phyloP scores from a whole-genome alignment of 2,329 filamentous ascomycete genomes.

The Verticillium nonalfalfae region DNA sequence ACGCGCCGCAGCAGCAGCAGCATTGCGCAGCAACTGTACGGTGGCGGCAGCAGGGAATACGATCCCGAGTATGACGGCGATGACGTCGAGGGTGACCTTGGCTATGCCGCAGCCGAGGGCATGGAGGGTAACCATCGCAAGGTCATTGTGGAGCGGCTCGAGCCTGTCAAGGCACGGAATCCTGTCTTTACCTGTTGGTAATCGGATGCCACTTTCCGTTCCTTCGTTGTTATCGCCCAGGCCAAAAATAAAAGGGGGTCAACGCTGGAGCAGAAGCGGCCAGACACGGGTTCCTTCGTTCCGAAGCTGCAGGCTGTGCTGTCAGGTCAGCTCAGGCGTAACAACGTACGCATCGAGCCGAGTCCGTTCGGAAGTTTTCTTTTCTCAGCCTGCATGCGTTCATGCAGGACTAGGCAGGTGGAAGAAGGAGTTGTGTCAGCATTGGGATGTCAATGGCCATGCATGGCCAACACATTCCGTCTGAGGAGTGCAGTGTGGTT shows the following conservation, averaged over 20 bases:
- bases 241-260: background rate
- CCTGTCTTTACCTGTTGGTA: conserved; percentile 98
- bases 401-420: background rate
- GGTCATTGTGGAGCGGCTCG: conserved; percentile 93
- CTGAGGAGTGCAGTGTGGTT: background rate
- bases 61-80: conserved; percentile 56
- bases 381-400: background rate
- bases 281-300: background rate
- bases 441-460: background rate
- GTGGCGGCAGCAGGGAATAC: conserved; percentile 17
- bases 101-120: conserved; percentile 88
- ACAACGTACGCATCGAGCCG: background rate
- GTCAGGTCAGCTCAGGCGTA: background rate
- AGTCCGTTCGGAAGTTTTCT: background rate
- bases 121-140: conserved; percentile 88
- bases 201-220: conserved; percentile 8
- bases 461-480: background rate
- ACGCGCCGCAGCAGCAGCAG: conserved; percentile 40
- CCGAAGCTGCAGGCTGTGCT: background rate
- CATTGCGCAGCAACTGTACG: conserved; percentile 48
- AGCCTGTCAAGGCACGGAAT: conserved; percentile 91
- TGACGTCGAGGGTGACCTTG: conserved; percentile 84
- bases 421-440: background rate
- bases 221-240: too few relatives aligned
- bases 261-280: background rate